These are phyloP conservation scores for Mycena indigotica DNA, from an alignment of 768 basidiomycete species.

Conservation along the genomic window DNA sequence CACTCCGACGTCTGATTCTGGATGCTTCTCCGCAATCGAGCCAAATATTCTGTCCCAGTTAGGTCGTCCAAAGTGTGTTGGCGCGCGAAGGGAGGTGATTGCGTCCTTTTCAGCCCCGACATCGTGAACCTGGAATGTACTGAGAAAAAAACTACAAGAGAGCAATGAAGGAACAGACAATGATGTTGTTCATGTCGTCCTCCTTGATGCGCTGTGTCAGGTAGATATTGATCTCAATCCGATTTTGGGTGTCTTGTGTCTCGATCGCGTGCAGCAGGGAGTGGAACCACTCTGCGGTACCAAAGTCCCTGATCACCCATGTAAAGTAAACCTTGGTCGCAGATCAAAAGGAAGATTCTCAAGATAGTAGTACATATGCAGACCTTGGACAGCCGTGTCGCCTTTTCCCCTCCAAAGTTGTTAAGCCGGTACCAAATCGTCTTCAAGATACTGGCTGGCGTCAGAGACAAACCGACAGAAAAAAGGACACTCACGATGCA, in stretches of 20 bases:
- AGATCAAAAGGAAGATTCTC: not conserved
- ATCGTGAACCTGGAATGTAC: constrained; percentile 63
- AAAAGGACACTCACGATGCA: constrained; percentile 75
- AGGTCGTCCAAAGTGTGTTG: constrained; percentile 91
- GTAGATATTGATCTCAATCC: constrained; percentile 94
- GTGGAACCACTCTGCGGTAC: constrained; percentile 92
- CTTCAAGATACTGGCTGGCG: constrained; percentile 66
- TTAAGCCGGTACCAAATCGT: constrained; percentile 97
- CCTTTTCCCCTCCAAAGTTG: constrained; percentile 72
- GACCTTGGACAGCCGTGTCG: constrained; percentile 84
- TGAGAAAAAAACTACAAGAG: not conserved
- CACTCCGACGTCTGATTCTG: constrained; percentile 89
- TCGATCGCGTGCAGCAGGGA: constrained; percentile 92
- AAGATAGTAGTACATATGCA: not conserved
- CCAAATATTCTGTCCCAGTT: constrained; percentile 80
- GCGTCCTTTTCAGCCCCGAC: constrained; percentile 93
- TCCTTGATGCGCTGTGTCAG: constrained; percentile 90
- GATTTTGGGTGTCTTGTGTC: constrained; percentile 81
- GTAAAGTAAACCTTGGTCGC: constrained; percentile 78
- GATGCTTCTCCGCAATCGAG: constrained; percentile 79
- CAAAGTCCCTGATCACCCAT: constrained; percentile 95
- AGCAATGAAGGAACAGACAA: constrained; percentile 46
- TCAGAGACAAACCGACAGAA: not conserved
- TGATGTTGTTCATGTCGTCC: constrained; percentile 93
- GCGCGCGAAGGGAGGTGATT: constrained; percentile 85